Base-by-base conservation (phyloP, 805 yeast genomes). In the Candida incommunis region DNA sequence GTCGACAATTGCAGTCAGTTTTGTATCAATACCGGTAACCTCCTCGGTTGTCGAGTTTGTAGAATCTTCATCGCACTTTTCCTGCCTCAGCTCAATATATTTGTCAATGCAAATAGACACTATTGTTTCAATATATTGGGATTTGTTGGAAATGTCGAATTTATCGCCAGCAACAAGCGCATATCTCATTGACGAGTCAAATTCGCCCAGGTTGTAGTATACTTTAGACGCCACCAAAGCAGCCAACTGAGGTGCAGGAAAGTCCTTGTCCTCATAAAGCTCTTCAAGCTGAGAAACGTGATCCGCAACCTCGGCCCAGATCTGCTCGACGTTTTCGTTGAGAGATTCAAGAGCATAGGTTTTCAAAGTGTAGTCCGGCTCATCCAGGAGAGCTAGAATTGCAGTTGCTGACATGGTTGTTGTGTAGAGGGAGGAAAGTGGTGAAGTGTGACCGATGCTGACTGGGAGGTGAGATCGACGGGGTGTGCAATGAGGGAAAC, bases 231-330 rank as follows among this genome's bases (percentile, higher is more conserved):
- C 88, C 48, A 92, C 75, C 48, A 92, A 70, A 2, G 98, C 97
- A 5, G 97, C 97, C 57, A 90, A 71, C 41, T 75, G 66, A 54
- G 94, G 75, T 49, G 82, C 78, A 45, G 78, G 77, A 63, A 90
- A 92, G 22, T 71, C 63, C 48, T 74, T 72, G 61, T 90, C 95
- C 65, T 92, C 97, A 57, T 80, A 87, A 45, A 92, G 69, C 51
- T 86, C 94, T 66, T 92, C 98, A 56, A 92, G 82, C 45, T 83
- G 87, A 23, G 84, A 70, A 49, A 92, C 76, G 57, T 75, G 79
- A 65, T 92, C 92, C 47, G 98, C 94, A 47, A 92, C 83, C 68
- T 92, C 97, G 2, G 98, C 86, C 98, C 98, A 92, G 48, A 86
- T 72, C 63, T 85, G 88, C 66, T 87, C 95, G 43, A 86, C 96